Evolutionary conservation across 192 early-diverging fungal species (phyloP).

Genomic region (Coemansia sp.): DNA sequence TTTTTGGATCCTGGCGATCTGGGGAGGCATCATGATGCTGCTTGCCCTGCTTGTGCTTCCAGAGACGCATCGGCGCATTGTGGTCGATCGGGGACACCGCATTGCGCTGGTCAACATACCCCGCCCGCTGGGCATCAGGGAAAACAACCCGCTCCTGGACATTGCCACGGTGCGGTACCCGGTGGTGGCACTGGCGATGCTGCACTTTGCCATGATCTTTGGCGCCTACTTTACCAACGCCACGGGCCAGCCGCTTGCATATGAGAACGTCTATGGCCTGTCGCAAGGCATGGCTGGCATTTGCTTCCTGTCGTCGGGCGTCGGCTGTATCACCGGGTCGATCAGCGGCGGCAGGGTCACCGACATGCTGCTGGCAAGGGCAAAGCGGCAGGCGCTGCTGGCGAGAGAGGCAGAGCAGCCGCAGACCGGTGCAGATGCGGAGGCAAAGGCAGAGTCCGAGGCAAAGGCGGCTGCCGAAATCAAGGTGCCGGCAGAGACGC

Average conservation of each 20-base stretch:
- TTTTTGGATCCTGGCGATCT: slow-evolving; percentile 58
- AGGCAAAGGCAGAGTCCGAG: neutral
- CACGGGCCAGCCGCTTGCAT: slow-evolving; percentile 46
- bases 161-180: slow-evolving; percentile 29
- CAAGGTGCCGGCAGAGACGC: slow-evolving; percentile 27
- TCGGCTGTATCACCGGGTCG: slow-evolving; percentile 46
- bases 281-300: slow-evolving; percentile 45
- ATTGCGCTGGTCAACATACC: slow-evolving; percentile 45
- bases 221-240: slow-evolving; percentile 52
- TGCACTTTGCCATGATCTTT: slow-evolving; percentile 50
- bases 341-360: slow-evolving; percentile 39
- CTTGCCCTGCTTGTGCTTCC: slow-evolving; percentile 55
- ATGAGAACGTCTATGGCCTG: slow-evolving; percentile 38
- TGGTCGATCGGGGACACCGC: slow-evolving; percentile 16
- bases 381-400: no score
- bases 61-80: slow-evolving; percentile 54
- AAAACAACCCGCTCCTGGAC: slow-evolving; percentile 42
- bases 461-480: neutral
- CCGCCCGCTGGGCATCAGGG: slow-evolving; percentile 7
- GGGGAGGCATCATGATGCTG: slow-evolving; percentile 50
- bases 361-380: slow-evolving; percentile 39
- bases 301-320: slow-evolving; percentile 49
- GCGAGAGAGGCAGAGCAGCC: no score
- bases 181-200: slow-evolving; percentile 23
- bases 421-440: no score